Evolutionary conservation across 129 eudicot species (phyloP), one percentile per base, ranked within the genome.

Genomic region (Apium graveolens): DNA sequence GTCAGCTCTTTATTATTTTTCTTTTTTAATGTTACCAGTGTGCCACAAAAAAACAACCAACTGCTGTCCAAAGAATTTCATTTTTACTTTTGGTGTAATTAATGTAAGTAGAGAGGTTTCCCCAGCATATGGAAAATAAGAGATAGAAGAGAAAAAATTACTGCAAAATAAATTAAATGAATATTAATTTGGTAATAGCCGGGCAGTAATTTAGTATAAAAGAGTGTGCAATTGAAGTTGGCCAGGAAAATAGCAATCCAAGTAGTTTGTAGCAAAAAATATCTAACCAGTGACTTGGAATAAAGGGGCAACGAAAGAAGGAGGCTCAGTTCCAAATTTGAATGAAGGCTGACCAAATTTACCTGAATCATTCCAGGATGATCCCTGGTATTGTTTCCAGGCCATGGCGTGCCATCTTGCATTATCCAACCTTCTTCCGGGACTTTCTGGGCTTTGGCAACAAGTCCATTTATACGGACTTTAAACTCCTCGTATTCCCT

Each of bases 351-450:
- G 51, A 72, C 34, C 20, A 38, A 17, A 70, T 5, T 73, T 78
- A 85, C 88, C 83, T 85, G 85, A 48, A 85, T 85, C 88, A 85
- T 85, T 81, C 88, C 88, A 11, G 88, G 88, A 79, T 85, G 88
- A 79, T 85, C 88, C 73, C 88, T 75, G 26, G 82, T 81, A 77
- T 85, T 85, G 63, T 85, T 85, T 76, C 88, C 88, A 45, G 88
- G 88, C 88, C 88, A 85, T 1, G 88, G 88, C 27, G 88, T 85
- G 26, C 88, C 86, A 82, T 85, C 88, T 80, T 82, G 88, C 88
- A 85, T 85, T 41, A 81, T 76, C 88, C 88, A 85, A 13, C 88
- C 88, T 76, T 85, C 85, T 75, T 85, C 88, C 14, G 88, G 88
- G 43, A 85, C 85, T 72, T 85, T 85, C 66, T 79, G 83, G 24